Base-by-base conservation (phyloP, 305 asterid genomes). In the Salvia sclarea region DNA sequence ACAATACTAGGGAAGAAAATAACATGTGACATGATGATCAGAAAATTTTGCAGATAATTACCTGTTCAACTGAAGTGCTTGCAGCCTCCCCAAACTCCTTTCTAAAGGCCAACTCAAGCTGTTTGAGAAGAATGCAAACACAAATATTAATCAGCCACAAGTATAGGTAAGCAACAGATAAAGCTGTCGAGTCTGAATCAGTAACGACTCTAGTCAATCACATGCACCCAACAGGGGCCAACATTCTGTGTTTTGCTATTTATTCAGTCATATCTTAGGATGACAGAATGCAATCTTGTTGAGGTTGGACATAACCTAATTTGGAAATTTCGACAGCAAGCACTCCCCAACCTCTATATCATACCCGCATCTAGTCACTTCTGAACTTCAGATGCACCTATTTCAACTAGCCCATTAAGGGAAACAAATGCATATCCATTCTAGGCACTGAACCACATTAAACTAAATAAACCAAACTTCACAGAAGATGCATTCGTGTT, bases 51-150 rank as follows among this genome's bases (percentile, higher is more conserved):
- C 61, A 58, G 61, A 48, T 65, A 76, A 61, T 60, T 78, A 90
- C 98, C 97, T 93, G 96, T 54, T 91, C 86, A 64, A 56, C 76
- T n/a, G 89, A 80, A 80, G 85, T 70, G 82, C 82, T 81, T 21
- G 88, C 69, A 75, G 78, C 55, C 18, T 87, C 92, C 62, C 89
- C 95, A 59, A 80, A 80, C 79, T 86, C 95, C 72, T 86, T 81
- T 72, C 85, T 84, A 79, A 88, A 88, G 74, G 96, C 94, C 78
- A 93, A 75, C 79, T 93, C 97, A 30, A 93, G 88, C 96, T 93
- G 79, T 79, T 69, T 21, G 44, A 70, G 69, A 68, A 72, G 56
- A 75, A 70, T 21, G 48, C 73, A 71, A 64, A 52, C 44, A 61
- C 37, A 74, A 79, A 49, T 24, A 47, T 66, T 58, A 66, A 24